phyloP scores from a whole-genome alignment of 2,329 filamentous ascomycete genomes.

The Calonectria multiphialidica region DNA sequence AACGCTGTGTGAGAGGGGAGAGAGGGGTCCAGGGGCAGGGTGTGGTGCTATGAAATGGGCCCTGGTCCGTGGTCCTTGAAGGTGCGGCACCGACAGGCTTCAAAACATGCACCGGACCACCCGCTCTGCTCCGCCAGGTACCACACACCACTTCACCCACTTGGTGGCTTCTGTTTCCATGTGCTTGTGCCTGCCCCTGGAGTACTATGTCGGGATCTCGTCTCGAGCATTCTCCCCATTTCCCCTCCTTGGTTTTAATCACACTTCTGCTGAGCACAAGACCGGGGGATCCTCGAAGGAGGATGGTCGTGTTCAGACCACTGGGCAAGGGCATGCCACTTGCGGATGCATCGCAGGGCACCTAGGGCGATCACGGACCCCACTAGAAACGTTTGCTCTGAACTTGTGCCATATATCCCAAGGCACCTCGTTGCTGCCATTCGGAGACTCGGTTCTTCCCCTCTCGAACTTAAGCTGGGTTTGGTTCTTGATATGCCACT shows the following conservation, averaged over 20 bases:
- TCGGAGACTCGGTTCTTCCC: slow-evolving; percentile 10
- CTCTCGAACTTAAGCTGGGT: slow-evolving; percentile 24
- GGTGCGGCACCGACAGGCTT: slow-evolving; percentile 39
- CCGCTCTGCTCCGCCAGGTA: slow-evolving; percentile 38
- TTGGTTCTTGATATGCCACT: slow-evolving; percentile 23
- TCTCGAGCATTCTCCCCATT: slow-evolving; percentile 59
- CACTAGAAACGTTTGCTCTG: slow-evolving; percentile 35
- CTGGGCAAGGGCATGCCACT: slow-evolving; percentile 38
- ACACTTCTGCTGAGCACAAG: slow-evolving; percentile 55
- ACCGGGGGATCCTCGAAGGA: slow-evolving; percentile 35
- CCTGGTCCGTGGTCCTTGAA: slow-evolving; percentile 35
- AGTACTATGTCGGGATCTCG: slow-evolving; percentile 33
- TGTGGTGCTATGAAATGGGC: slow-evolving; percentile 29
- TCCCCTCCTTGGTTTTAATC: slow-evolving; percentile 60
- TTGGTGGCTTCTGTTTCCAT: slow-evolving; percentile 36
- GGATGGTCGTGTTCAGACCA: slow-evolving; percentile 37
- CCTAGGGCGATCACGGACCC: slow-evolving; percentile 31
- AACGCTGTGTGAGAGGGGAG: not conserved
- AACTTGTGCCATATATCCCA: slow-evolving; percentile 42
- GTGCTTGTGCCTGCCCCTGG: slow-evolving; percentile 37
- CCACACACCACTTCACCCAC: slow-evolving; percentile 28
- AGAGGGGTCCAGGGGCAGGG: slow-evolving; percentile 20
- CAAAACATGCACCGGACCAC: slow-evolving; percentile 41
- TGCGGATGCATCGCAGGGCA: slow-evolving; percentile 30
- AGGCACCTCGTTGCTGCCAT: slow-evolving; percentile 27